phyloP scores from a whole-genome alignment of 768 basidiomycete genomes.

The Hypholoma fasciculare region DNA sequence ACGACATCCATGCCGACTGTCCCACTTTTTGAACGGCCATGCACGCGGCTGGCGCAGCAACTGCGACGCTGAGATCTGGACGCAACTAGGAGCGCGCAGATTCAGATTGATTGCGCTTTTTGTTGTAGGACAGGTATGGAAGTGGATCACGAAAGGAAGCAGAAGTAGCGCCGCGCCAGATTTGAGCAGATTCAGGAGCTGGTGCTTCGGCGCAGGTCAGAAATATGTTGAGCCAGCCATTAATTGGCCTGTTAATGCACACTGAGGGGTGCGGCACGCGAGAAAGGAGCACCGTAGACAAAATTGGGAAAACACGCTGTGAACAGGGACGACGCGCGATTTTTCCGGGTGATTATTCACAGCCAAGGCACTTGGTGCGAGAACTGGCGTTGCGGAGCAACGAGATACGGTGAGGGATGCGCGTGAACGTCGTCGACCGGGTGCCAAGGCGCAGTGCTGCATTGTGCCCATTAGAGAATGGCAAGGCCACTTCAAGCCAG shows the following conservation, averaged over 20 bases:
- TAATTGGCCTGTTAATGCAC: neutral
- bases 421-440: neutral
- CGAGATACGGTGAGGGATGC: no score
- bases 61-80: neutral
- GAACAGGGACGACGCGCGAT: no score
- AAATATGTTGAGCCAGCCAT: no score
- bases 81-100: neutral
- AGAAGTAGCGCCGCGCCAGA: neutral
- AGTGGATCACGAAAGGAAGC: slow-evolving; percentile 2
- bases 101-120: neutral
- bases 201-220: no score
- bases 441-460: neutral
- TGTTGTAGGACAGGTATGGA: slow-evolving; percentile 1
- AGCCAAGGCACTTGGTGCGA: no score
- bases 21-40: no score
- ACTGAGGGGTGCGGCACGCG: neutral
- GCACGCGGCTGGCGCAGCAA: no score
- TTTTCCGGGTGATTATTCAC: no score
- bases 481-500: neutral
- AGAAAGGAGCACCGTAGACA: neutral
- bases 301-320: no score
- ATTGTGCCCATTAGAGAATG: neutral
- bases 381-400: no score
- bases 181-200: neutral
- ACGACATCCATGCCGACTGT: no score